phyloP scores from a whole-genome alignment of 1,284 basidiomycete genomes.

The Porogramme epimiltina region DNA sequence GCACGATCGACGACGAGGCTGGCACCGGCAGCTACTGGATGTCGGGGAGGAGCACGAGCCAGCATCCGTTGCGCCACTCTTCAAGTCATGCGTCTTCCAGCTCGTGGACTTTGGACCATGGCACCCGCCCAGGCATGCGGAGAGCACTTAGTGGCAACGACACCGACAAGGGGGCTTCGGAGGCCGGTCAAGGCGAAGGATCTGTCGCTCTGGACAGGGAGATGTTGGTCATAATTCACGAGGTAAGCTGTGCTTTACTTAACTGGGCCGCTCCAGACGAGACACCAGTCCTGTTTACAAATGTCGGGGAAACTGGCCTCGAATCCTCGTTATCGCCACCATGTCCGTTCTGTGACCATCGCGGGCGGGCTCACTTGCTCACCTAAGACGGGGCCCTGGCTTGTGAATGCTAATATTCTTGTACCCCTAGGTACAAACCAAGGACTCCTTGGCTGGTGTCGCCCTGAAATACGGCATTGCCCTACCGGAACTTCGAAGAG shows the following conservation, averaged over 20 bases:
- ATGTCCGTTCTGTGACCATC: neutral
- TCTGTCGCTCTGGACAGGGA: constrained; percentile 33
- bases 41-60: constrained; percentile 10
- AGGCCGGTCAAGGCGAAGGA: neutral
- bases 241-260: constrained; percentile 36
- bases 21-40: constrained; percentile 21
- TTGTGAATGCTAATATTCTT: neutral
- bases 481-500: constrained; percentile 78
- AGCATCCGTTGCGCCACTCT: constrained; percentile 16
- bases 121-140: constrained; percentile 34
- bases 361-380: too few species aligned
- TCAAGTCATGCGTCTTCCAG: constrained; percentile 19
- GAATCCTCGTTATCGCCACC: too few species aligned
- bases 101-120: constrained; percentile 16
- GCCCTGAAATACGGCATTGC: constrained; percentile 86
- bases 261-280: neutral
- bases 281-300: neutral
- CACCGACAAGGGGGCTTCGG: neutral
- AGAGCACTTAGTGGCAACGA: constrained; percentile 28
- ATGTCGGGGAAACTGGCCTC: neutral
- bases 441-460: constrained; percentile 83
- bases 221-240: constrained; percentile 56
- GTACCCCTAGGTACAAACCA: constrained; percentile 56
- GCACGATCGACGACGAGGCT: constrained; percentile 25
- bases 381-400: too few species aligned